Base-by-base conservation (phyloP, 2,329 filamentous ascomycete genomes). In the Microascus cirrosus region DNA sequence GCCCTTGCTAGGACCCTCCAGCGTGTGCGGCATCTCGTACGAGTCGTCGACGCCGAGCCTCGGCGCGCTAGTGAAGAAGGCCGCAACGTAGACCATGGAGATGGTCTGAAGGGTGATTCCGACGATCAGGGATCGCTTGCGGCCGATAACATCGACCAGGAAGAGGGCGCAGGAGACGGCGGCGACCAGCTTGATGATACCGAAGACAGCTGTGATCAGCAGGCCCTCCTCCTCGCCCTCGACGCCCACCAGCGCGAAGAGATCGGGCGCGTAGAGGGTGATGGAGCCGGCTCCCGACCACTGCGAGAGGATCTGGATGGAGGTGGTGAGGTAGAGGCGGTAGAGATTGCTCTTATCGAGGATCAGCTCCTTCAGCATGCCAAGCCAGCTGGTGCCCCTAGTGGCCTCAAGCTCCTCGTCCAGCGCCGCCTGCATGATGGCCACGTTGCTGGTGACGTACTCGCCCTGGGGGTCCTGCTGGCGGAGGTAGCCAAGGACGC, bases 61-160 rank as follows among this genome's bases (percentile, higher is more conserved):
- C 12, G 87, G 86, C 2, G 86, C 77, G n/a, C 80, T 74, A 0
- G 82, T 82, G 1, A 86, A 72, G 72, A 84, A 87, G 1, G 70
- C 67, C 1, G 83, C 84, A 13, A 87, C 73, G 66, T 86, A 87
- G 62, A 83, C 62, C 80, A 86, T 85, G 15, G 82, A 64, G 11
- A 86, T 67, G 18, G 77, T 75, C 67, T 87, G 84, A 1, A 85
- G 71, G 1, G 73, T 73, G 63, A 86, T 86, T 2, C 84, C 84
- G 0, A 78, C 68, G 20, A 85, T 74, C 0, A 87, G 75, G 0
- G 84, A 76, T 8, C 83, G 80, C 70, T 90, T 91, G 59, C 89
- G 84, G 4, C 89, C 89, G 62, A 92, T 84, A 57, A 87, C 83
- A 63, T 92, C 89, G 62, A 92, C 87, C 10, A 92, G 78, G 78